Percentiles rank a stretch among this genome's conserved stretches.
These are phyloP conservation scores for Hypoxylon sp. DNA, from an alignment of 2,329 filamentous ascomycete genomes.

Conservation along the genomic window DNA sequence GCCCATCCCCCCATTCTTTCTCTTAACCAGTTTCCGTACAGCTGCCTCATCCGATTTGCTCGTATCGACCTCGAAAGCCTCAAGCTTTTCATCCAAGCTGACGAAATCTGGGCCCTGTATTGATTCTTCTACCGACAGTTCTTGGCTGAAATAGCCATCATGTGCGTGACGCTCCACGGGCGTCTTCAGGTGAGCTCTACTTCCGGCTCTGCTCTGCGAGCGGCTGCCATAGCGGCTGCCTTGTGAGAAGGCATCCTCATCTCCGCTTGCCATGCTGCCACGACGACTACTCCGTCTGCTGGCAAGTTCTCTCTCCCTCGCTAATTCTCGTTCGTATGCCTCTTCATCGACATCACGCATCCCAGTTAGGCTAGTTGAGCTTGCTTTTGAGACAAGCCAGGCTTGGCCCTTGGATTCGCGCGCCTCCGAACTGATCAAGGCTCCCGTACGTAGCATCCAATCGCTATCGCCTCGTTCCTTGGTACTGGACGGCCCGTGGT, in stretches of 20 bases:
- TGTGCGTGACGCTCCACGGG: conserved; percentile 59
- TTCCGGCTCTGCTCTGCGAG: conserved; percentile 62
- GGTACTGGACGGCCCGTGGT: conserved; percentile 52
- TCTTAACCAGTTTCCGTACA: conserved; percentile 70
- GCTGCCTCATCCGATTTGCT: conserved; percentile 71
- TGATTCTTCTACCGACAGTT: conserved; percentile 46
- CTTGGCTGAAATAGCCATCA: conserved; percentile 62
- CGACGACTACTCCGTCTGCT: conserved; percentile 66
- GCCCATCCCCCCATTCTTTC: conserved; percentile 66
- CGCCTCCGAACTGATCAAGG: conserved; percentile 72
- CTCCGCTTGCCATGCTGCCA: conserved; percentile 60
- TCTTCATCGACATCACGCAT: conserved; percentile 68
- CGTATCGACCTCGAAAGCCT: conserved; percentile 67
- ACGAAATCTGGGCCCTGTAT: conserved; percentile 73
- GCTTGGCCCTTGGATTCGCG: conserved; percentile 78
- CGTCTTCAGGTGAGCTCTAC: conserved; percentile 62
- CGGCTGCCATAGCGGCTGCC: conserved; percentile 66
- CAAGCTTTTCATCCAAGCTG: conserved; percentile 72
- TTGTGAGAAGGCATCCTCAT: conserved; percentile 58
- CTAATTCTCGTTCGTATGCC: conserved; percentile 66
- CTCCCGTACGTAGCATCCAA: conserved; percentile 76
- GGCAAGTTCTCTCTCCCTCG: conserved; percentile 64
- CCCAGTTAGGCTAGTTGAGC: conserved; percentile 73
- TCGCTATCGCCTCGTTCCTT: conserved; percentile 68
- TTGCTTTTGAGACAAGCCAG: conserved; percentile 77